These are phyloP conservation scores for Apophysomyces variabilis DNA, from an alignment of 371 early-diverging fungal species.

Conservation along the genomic window DNA sequence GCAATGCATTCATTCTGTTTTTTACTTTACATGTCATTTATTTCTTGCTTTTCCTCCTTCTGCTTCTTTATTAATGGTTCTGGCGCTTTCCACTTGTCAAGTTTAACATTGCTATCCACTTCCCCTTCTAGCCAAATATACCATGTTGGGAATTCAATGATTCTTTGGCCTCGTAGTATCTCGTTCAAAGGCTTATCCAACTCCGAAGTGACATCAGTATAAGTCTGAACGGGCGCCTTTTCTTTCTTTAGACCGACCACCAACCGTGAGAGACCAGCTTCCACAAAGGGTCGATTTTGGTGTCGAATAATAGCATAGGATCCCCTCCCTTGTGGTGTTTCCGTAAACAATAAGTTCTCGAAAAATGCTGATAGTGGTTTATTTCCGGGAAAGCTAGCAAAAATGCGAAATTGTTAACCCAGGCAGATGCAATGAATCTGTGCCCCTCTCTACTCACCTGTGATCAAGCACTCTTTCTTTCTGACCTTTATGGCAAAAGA, in stretches of 20 bases:
- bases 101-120: conserved; percentile 19
- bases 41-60: neutral
- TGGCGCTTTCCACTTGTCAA: conserved; percentile 33
- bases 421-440: too few species aligned
- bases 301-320: conserved; percentile 36
- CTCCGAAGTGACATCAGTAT: conserved; percentile 31
- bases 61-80: neutral
- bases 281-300: conserved; percentile 35
- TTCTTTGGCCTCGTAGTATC: conserved; percentile 31
- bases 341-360: conserved; percentile 39
- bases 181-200: conserved; percentile 30
- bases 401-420: neutral
- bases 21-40: too few species aligned
- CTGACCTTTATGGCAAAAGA: conserved; percentile 25
- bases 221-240: conserved; percentile 29
- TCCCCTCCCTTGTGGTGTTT: conserved; percentile 36
- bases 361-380: conserved; percentile 33
- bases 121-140: conserved; percentile 42
- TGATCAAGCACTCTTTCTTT: conserved; percentile 39
- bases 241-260: conserved; percentile 45
- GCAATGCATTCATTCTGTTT: too few species aligned
- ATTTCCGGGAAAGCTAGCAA: conserved; percentile 25
- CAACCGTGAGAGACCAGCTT: conserved; percentile 36
- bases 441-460: conserved; percentile 24
- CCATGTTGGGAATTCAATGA: conserved; percentile 50